Percentiles rank a stretch among this genome's conserved stretches.
These are phyloP conservation scores for Lactarius akahatsu DNA, from an alignment of 768 basidiomycete genomes.

Conservation along the genomic window DNA sequence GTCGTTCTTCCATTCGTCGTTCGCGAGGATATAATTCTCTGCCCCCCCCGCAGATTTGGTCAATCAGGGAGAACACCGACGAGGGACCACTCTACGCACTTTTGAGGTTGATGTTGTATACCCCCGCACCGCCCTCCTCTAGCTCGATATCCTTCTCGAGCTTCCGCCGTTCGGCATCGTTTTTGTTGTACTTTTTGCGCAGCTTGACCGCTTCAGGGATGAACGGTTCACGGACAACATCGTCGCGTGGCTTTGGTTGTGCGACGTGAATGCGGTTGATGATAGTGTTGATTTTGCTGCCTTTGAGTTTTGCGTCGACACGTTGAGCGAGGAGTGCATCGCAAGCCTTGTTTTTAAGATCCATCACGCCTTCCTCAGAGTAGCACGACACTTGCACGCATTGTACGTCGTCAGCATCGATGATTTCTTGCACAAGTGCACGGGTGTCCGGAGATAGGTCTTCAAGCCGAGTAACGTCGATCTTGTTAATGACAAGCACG, in stretches of 20 bases:
- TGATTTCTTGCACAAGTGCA: constrained; percentile 84
- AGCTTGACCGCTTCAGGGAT: constrained; percentile 84
- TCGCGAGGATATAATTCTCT: constrained; percentile 89
- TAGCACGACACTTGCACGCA: constrained; percentile 88
- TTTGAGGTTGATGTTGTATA: constrained; percentile 87
- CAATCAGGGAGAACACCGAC: background rate
- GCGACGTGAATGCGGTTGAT: constrained; percentile 97
- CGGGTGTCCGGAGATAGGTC: constrained; percentile 77
- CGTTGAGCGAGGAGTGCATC: constrained; percentile 93
- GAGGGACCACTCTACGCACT: constrained; percentile 51
- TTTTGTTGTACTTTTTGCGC: constrained; percentile 81
- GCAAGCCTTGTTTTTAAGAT: constrained; percentile 92
- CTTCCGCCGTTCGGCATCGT: constrained; percentile 71
- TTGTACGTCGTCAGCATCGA: constrained; percentile 66
- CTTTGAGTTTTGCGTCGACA: constrained; percentile 92
- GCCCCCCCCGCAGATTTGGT: constrained; percentile 16
- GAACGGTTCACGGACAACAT: constrained; percentile 81
- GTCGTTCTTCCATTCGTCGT: constrained; percentile 95
- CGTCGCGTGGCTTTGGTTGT: constrained; percentile 85
- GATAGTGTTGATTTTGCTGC: constrained; percentile 87
- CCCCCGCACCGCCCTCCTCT: constrained; percentile 86
- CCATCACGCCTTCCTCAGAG: constrained; percentile 97
- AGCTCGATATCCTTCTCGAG: constrained; percentile 81
- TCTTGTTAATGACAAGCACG: constrained; percentile 96
- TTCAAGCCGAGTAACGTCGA: constrained; percentile 86